Conservation (phyloP, 2,329 filamentous ascomycete genomes). For the Apiospora malaysiana region DNA sequence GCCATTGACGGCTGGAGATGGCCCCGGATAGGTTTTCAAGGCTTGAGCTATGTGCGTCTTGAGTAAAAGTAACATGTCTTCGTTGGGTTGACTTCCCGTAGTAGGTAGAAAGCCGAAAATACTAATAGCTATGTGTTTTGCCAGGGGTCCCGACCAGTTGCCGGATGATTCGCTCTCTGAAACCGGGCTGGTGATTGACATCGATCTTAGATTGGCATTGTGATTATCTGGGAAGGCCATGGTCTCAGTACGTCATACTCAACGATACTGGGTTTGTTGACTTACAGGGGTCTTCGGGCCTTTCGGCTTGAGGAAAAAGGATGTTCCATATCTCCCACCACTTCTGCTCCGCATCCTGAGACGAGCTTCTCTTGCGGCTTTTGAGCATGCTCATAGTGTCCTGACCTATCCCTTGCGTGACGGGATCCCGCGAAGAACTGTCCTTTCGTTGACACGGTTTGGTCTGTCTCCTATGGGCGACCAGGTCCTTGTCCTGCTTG, state of each 20-base stretch:
- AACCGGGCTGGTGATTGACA: not conserved
- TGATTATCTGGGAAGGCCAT: not conserved
- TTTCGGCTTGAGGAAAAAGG: not conserved
- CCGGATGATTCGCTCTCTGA: not conserved
- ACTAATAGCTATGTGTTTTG: not conserved
- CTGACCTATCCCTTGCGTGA: not conserved
- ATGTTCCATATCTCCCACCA: constrained; percentile 18
- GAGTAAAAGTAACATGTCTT: not conserved
- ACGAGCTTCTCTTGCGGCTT: not conserved
- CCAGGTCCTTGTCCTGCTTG: constrained; percentile 11
- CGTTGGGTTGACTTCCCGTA: not conserved
- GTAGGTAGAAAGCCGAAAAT: not conserved
- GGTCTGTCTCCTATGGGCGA: not conserved
- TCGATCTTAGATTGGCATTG: not conserved
- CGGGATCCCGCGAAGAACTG: not conserved
- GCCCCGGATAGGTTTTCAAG: not conserved
- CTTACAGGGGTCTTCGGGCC: not conserved
- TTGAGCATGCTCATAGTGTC: constrained; percentile 3
- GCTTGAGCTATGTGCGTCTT: not conserved
- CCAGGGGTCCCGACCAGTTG: not conserved
- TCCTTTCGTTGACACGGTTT: not conserved
- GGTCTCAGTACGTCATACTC: not conserved
- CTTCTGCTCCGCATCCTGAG: not conserved
- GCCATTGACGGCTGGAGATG: not conserved
- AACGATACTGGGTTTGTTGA: not conserved